Conservation (phyloP, 371 early-diverging fungal species). For the Syncephalastrum monosporum region DNA sequence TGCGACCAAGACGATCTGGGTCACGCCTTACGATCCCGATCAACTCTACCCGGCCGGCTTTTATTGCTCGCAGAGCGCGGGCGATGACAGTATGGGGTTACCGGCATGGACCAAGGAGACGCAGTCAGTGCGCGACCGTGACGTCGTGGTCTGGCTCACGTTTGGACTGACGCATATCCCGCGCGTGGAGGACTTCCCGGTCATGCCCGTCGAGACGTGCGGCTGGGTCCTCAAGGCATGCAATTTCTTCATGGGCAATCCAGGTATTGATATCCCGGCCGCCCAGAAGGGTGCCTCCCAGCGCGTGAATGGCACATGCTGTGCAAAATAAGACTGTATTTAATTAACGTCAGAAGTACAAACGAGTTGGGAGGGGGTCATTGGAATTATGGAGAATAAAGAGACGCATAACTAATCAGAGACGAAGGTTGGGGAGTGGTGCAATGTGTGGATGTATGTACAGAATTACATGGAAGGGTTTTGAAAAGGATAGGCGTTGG, state of each 20-base stretch:
- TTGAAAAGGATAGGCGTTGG: too few species aligned
- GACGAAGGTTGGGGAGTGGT: too few species aligned
- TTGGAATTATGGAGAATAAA: too few species aligned
- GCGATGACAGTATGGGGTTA: conserved; percentile 28
- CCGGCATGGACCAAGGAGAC: conserved; percentile 33
- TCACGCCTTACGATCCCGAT: conserved; percentile 37
- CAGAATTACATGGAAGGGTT: too few species aligned
- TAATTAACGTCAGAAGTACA: too few species aligned
- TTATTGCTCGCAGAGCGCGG: conserved; percentile 23
- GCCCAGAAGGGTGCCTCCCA: conserved; percentile 17
- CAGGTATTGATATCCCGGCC: conserved; percentile 41
- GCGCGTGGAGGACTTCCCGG: conserved; percentile 53
- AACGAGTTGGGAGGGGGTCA: too few species aligned
- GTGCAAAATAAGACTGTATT: too few species aligned
- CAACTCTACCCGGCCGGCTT: conserved; percentile 46
- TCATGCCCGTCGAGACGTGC: conserved; percentile 52
- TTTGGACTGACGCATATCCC: conserved; percentile 51
- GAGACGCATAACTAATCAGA: too few species aligned
- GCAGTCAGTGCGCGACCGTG: conserved; percentile 30
- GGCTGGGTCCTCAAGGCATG: conserved; percentile 35
- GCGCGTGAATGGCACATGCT: not conserved
- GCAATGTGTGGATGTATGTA: too few species aligned
- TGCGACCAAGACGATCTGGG: conserved; percentile 43
- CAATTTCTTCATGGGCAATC: conserved; percentile 20
- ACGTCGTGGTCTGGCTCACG: conserved; percentile 47